These are phyloP conservation scores for Nicotiana rustica DNA, from an alignment of 305 asterid species.

Conservation along the genomic window DNA sequence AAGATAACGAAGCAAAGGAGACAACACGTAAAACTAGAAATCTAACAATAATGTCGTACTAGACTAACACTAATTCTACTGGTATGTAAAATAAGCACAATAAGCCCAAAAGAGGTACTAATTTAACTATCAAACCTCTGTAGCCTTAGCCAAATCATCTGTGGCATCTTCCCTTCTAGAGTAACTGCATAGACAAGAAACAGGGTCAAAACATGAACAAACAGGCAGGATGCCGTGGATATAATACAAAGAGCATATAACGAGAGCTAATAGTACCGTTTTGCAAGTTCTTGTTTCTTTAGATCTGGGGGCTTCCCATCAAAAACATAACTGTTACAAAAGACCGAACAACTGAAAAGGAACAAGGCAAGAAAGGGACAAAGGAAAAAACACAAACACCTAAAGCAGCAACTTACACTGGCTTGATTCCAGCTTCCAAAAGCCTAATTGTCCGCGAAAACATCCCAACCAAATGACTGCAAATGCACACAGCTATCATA, in stretches of 20 bases:
- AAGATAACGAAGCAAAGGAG: no score
- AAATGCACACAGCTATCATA: slow-evolving; percentile 24
- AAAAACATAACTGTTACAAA: slow-evolving; percentile 74
- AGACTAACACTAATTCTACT: no score
- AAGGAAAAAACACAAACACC: slow-evolving; percentile 19
- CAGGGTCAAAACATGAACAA: slow-evolving; percentile 28
- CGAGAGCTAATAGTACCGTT: slow-evolving; percentile 60
- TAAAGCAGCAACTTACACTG: slow-evolving; percentile 64
- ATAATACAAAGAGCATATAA: slow-evolving; percentile 23
- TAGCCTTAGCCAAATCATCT: slow-evolving; percentile 73
- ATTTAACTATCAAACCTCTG: slow-evolving; percentile 62
- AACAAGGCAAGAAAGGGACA: slow-evolving; percentile 30
- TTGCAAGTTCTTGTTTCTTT: slow-evolving; percentile 95
- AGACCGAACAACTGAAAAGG: slow-evolving; percentile 35
- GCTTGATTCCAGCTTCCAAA: slow-evolving; percentile 98
- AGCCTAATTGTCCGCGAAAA: slow-evolving; percentile 89
- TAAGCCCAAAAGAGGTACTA: slow-evolving; percentile 32
- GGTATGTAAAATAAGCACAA: not conserved
- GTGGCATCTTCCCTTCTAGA: slow-evolving; percentile 93
- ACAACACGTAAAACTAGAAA: no score
- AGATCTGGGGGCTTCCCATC: slow-evolving; percentile 93
- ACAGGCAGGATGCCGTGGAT: not conserved
- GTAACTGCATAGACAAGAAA: slow-evolving; percentile 56
- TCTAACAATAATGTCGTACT: no score
- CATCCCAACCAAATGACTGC: slow-evolving; percentile 93